These are phyloP conservation scores for Heterobasidion occidentale DNA, from an alignment of 1,284 basidiomycete species.

Conservation along the genomic window DNA sequence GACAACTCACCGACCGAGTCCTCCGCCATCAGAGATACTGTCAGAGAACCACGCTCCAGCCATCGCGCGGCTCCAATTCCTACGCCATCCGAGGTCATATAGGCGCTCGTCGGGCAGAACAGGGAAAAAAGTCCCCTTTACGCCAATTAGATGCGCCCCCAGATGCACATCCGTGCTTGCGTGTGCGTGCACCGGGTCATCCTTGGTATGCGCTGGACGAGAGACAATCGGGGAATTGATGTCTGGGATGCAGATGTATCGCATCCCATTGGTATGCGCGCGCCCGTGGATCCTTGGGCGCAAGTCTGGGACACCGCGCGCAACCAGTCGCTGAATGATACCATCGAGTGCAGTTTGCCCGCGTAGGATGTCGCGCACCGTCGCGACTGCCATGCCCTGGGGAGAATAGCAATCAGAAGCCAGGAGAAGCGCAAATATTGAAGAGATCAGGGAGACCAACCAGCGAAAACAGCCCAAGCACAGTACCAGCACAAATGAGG, in stretches of 20 bases:
- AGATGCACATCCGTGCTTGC: too few species aligned
- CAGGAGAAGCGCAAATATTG: neutral
- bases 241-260: neutral
- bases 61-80: constrained; percentile 25
- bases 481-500: constrained; percentile 19
- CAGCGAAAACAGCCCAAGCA: constrained; percentile 31
- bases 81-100: constrained; percentile 33
- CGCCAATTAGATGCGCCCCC: too few species aligned
- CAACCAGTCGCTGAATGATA: constrained; percentile 5
- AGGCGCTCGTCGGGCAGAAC: constrained; percentile 25
- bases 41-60: constrained; percentile 8
- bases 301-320: neutral
- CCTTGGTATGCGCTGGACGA: too few species aligned
- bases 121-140: constrained; percentile 7
- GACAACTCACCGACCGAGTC: too few species aligned
- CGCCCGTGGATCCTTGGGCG: too few species aligned
- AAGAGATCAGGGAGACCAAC: constrained; percentile 20
- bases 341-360: constrained; percentile 29
- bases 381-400: constrained; percentile 23
- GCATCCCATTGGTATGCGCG: too few species aligned
- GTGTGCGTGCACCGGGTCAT: too few species aligned
- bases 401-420: neutral
- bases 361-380: constrained; percentile 19
- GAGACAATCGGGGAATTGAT: neutral
- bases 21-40: too few species aligned